Base-by-base conservation (phyloP, 768 basidiomycete species). In the Phallus indusiatus region DNA sequence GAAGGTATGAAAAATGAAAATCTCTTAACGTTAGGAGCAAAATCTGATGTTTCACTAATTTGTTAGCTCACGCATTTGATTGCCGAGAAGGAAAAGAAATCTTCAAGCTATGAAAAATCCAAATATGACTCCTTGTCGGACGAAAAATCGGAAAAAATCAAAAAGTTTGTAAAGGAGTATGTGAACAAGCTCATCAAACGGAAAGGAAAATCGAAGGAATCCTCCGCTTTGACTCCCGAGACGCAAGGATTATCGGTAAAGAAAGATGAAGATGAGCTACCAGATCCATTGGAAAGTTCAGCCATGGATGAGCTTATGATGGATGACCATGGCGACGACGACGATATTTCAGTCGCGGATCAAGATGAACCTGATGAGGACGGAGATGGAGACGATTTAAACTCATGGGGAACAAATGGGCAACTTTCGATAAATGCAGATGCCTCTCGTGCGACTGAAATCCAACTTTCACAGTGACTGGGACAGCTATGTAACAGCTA, bases 81-180 rank as follows among this genome's bases (percentile, higher is more conserved):
- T 59, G 79, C 85, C n/a, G 88, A 94, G 54, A 96, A 96, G 71
- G 95, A 99, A 76, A 95, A 95, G 72, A 95, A 93, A 69, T 89
- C 90, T 0, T 72, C 83, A 2, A 83, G 81, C 47, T 97, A 88
- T 67, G 80, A 78, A 59, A 84, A 87, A n/a, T 79, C 80, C 18
- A 80, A 80, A 55, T 78, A 95, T 14, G 88, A 92, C 2, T 46
- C 79, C 1, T 78, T 97, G 21, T 84, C 90, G 2, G 88, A 94
- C 4, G 94, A 98, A 63, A 97, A 97, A 69, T 74, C 80, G 20
- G 66, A 69, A 49, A 97, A 97, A 74, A 93, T 98, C 71, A 95
- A 92, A 72, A 86, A 89, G 67, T 98, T 94, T 68, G 77, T 87
- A 35, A 93, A 95, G 71, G 92, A 96, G 47, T 98, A 90, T 69